These are phyloP conservation scores for Waitea zeae DNA, from an alignment of 1,284 basidiomycete species.

Conservation along the genomic window DNA sequence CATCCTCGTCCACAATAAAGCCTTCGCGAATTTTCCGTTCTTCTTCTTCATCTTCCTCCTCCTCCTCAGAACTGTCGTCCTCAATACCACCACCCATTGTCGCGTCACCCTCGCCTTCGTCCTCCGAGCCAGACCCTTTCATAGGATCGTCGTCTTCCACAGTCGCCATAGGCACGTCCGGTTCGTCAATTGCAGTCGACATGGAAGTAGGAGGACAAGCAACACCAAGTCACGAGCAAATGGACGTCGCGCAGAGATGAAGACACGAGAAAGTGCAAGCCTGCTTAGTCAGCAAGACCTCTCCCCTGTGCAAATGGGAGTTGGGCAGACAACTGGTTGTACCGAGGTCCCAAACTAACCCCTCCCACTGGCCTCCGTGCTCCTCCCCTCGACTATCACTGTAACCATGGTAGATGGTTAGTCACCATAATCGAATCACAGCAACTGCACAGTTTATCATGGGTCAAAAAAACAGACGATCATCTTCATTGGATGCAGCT, in stretches of 20 bases:
- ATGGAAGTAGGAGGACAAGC: slow-evolving; percentile 19
- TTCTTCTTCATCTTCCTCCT: slow-evolving; percentile 72
- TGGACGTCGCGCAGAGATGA: no score
- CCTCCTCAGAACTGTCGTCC: slow-evolving; percentile 79
- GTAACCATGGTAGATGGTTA: no score
- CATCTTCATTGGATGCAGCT: slow-evolving; percentile 37
- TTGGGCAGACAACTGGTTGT: no score
- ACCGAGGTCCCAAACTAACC: no score
- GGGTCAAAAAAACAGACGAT: slow-evolving; percentile 11
- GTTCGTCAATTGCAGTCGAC: slow-evolving; percentile 29
- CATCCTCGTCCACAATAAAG: slow-evolving; percentile 79
- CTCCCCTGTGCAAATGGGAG: no score
- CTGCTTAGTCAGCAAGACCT: no score
- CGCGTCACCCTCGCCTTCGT: slow-evolving; percentile 35
- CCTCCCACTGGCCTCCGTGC: no score
- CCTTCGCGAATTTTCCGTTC: slow-evolving; percentile 56
- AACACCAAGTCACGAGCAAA: not conserved
- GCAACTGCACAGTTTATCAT: no score
- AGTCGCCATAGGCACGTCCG: slow-evolving; percentile 9
- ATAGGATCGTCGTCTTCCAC: slow-evolving; percentile 37
- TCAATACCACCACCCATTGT: slow-evolving; percentile 29
- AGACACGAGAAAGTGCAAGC: no score
- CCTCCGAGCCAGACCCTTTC: slow-evolving; percentile 30
- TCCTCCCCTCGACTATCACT: no score
- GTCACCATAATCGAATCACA: no score